Base-by-base conservation (phyloP, 1,284 basidiomycete genomes). In the Stygiomarasmius scandens region DNA sequence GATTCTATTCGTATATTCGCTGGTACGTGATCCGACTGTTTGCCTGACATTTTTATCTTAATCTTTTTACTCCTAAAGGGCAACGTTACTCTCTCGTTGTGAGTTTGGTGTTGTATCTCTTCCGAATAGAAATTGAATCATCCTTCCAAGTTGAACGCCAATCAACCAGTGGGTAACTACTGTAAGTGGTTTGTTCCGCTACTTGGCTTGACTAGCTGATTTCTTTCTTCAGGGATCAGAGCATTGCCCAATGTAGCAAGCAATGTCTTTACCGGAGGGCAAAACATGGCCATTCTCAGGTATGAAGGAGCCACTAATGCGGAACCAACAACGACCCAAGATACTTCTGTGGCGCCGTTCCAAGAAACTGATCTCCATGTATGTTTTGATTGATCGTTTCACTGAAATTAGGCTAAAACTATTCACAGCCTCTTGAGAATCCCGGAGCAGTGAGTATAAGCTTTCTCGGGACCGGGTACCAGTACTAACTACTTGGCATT, bases 261-360 rank as follows among this genome's bases (percentile, higher is more conserved):
- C 20, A 61, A 56, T 1, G 63, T 63, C 20, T 64, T 66, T 44
- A 45, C 53, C n/a, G n/a, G n/a, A 14, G 49, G 59, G 22, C 64
- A 63, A 16, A 70, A 68, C 49, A 64, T 56, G 47, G 71, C 69
- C 29, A 67, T 72, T 25, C 58, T 72, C 2, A 67, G 69, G 12
- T 72, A 72, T 53, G 41, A 27, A 14, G 67, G 67, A 10, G 69
- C 69, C 11, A 52, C 64, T 11, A 55, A 58, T 9, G 54, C 49
- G 1, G 69, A 72, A 2, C 69, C 79, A 1, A 63, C 64, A 2
- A 73, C 76, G 14, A 52, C 71, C 55, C 24, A 29, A 10, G 34
- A 45, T 24, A 16, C 45, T 16, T 20, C 2, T 38, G 46, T 43
- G 1, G 22, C 46, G 12, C 11, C 20, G 12, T 19, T 44, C 56